Evolutionary conservation across 1,284 basidiomycete genomes (phyloP).

Genomic region (Malassezia equina): DNA sequence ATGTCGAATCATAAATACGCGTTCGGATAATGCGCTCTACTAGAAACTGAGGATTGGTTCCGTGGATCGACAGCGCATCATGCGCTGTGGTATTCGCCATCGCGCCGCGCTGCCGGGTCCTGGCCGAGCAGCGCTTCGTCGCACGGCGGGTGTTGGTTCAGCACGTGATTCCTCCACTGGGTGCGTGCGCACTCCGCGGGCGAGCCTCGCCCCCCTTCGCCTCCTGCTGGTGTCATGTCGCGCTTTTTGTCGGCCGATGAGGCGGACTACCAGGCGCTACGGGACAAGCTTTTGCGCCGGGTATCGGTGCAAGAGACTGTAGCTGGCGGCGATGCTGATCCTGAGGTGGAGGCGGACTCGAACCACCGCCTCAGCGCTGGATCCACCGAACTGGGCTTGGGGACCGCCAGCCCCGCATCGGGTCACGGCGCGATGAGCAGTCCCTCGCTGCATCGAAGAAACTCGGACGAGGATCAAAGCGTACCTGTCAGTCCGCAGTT

Average conservation of each 20-base stretch:
- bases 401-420: background rate
- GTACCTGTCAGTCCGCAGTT: background rate
- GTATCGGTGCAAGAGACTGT: constrained; percentile 15
- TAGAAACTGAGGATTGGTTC: constrained; percentile 76
- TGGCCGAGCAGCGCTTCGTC: background rate
- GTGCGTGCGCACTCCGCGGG: background rate
- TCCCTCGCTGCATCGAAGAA: constrained; percentile 3
- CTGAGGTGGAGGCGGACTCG: constrained; percentile 1
- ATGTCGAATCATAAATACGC: constrained; percentile 87
- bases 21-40: constrained; percentile 93
- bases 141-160: background rate
- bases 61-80: constrained; percentile 75
- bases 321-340: background rate
- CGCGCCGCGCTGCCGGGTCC: background rate
- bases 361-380: background rate
- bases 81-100: constrained; percentile 77
- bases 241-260: constrained; percentile 40
- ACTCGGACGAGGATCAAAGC: constrained; percentile 6
- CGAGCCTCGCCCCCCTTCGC: background rate
- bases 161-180: background rate
- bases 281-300: constrained; percentile 33
- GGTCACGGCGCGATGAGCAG: background rate
- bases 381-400: background rate
- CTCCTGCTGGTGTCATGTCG: constrained; percentile 24
- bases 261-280: constrained; percentile 35